Evolutionary conservation across 164 flowering plant species (phyloP), one percentile per base, ranked within the genome.

Genomic region (Euptelea pleiosperma): DNA sequence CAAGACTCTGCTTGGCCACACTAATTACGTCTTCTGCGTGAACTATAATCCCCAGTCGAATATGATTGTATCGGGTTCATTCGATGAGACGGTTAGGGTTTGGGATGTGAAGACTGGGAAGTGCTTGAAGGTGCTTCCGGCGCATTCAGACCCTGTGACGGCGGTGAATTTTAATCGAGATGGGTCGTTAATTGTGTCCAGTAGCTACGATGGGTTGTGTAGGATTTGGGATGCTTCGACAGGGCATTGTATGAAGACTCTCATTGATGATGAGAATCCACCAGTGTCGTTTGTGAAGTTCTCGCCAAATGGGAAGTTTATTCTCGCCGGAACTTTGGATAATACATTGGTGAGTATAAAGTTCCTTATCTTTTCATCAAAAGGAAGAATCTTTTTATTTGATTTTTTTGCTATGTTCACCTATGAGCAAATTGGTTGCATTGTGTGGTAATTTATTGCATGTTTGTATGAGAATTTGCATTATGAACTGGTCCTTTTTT

Each of bases 181-280:
- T 8, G 97, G 97, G 1, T 63, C 84, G 6, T 53, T 85, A 52
- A 84, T 91, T 43, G 97, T 88, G 9, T 85, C 91, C 8, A 84
- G 96, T 40, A 91, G 97, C 60, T 89, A 85, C 40, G 99, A 94
- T 66, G 99, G 99, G 37, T 57, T 91, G 68, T 94, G 96, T 53
- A 63, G 97, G 79, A 81, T 91, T 67, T 94, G 97, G 99, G 97
- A 94, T 55, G 85, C 91, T 0, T 75, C 84, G 0, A 94, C 95
- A 2, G 99, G 99, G 15, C 99, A 94, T 63, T 91, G 99, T 72
- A 69, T 84, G 70, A 94, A 89, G 84, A 93, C 99, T n/a, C 62
- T 88, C 42, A 93, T 93, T 58, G 96, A 90, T 50, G 99, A 90
- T 52, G 97, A 88, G 78, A 91, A 85, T 52, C 99, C 99, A 3